Evolutionary conservation across 768 basidiomycete genomes (phyloP).

Genomic region (Agrocybe chaxingu): DNA sequence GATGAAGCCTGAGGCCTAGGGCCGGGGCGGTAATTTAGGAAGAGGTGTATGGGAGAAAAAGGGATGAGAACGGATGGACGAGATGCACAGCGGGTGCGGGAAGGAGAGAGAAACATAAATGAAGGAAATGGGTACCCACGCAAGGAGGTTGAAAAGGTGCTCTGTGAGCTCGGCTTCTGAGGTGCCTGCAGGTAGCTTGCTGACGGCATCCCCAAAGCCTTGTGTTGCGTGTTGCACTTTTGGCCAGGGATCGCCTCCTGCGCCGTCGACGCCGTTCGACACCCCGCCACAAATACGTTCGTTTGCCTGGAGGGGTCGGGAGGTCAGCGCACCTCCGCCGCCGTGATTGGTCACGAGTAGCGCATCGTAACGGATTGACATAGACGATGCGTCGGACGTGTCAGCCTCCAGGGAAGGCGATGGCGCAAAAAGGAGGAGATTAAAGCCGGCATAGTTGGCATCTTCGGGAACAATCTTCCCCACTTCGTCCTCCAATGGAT

Average conservation of each 20-base stretch:
- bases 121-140: constrained; percentile 47
- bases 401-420: constrained; percentile 18
- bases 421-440: constrained; percentile 66
- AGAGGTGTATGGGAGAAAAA: no score
- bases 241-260: constrained; percentile 62
- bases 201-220: constrained; percentile 42
- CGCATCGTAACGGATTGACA: constrained; percentile 44
- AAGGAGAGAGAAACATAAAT: neutral
- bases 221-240: constrained; percentile 63
- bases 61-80: no score
- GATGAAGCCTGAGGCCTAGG: neutral
- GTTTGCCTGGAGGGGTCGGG: constrained; percentile 46
- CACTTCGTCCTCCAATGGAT: constrained; percentile 47
- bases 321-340: constrained; percentile 55
- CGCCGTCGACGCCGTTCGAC: constrained; percentile 75
- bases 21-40: neutral
- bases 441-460: constrained; percentile 74
- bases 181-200: constrained; percentile 28
- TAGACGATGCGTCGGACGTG: no score
- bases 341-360: constrained; percentile 69
- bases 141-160: constrained; percentile 61
- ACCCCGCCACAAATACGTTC: constrained; percentile 57
- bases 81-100: no score
- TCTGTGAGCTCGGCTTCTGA: constrained; percentile 54
- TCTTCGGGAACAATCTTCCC: constrained; percentile 43